Base-by-base conservation (phyloP, 352 stramenopile genomes). In the Phytopythium oedochilum region DNA sequence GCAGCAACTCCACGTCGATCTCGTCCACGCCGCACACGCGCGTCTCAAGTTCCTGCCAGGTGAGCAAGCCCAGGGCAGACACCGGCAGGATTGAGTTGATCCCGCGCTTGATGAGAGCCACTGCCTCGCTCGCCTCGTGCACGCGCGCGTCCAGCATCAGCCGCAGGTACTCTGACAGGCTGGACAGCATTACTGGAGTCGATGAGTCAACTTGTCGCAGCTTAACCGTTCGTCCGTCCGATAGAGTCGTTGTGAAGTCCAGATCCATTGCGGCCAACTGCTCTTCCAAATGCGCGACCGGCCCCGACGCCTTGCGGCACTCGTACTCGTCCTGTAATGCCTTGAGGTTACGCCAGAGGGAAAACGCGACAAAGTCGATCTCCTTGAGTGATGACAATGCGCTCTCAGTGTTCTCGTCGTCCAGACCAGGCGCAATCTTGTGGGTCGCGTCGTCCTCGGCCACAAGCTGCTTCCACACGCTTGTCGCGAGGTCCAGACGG, bases 71-170 rank as follows among this genome's bases (percentile, higher is more conserved):
- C 18, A 93, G 55, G 2, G 76, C 69, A 18, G 78, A 74, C 7
- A 88, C 75, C 0, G 85, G 85, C 23, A 94, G 60, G 38, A 94
- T 83, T n/a, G 77, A 86, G 53, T 85, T 70, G 7, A 94, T 55
- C 1, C 85, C 85, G 48, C 88, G 76, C 35, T 89, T 88, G 42
- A 94, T 67, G 38, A 89, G 70, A 23, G 84, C 85, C 53, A 90
- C 66, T 0, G 79, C 75, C 1, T 82, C 68, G 17, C 57, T 53
- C 0, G 71, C 63, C 47, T 92, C 81, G 43, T 75, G 36, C 6
- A 68, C 51, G 3, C 78, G 69, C 6, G 73, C 68, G 34, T 47
- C 54, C 5, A 91, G 50, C 57, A 82, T 73, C 0, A 55, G 47
- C 2, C 67, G 43, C 26, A 92, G 11, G 29, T 91, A 93, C n/a